phyloP scores from a whole-genome alignment of 768 basidiomycete species.

The Boletus coccyginus region DNA sequence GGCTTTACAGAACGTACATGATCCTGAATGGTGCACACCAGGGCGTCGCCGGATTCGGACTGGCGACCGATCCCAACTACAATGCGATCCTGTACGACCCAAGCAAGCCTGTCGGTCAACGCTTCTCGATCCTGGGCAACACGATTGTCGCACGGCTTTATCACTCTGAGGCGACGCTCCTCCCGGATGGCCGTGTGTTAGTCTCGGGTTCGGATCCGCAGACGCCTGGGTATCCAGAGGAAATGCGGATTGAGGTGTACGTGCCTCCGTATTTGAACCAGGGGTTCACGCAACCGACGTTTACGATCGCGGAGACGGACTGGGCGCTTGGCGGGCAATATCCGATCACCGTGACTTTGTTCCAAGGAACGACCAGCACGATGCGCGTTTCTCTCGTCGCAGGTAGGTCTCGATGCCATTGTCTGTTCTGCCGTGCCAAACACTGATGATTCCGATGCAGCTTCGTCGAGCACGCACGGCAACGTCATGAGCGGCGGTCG shows the following conservation, averaged over 20 bases:
- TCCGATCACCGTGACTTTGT: constrained; percentile 45
- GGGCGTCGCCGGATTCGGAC: constrained; percentile 72
- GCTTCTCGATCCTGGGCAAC: constrained; percentile 61
- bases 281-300: constrained; percentile 60
- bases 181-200: constrained; percentile 72
- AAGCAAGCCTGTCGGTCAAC: constrained; percentile 50
- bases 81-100: constrained; percentile 72
- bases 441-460: constrained; percentile 29
- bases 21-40: constrained; percentile 73
- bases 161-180: constrained; percentile 72
- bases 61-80: constrained; percentile 61
- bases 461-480: constrained; percentile 73
- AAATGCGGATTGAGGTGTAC: constrained; percentile 78
- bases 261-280: constrained; percentile 80
- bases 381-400: constrained; percentile 68
- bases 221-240: constrained; percentile 58
- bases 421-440: too few relatives aligned
- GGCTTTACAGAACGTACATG: constrained; percentile 61
- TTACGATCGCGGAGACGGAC: constrained; percentile 55
- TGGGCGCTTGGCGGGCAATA: constrained; percentile 60
- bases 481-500: constrained; percentile 70
- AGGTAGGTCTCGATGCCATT: constrained; percentile 19
- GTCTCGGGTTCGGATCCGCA: constrained; percentile 77
- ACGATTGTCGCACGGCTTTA: constrained; percentile 77
- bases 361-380: constrained; percentile 38